Evolutionary conservation across 768 basidiomycete species (phyloP), one percentile per base, ranked within the genome.

Genomic region (Auricularia auricula-judae): DNA sequence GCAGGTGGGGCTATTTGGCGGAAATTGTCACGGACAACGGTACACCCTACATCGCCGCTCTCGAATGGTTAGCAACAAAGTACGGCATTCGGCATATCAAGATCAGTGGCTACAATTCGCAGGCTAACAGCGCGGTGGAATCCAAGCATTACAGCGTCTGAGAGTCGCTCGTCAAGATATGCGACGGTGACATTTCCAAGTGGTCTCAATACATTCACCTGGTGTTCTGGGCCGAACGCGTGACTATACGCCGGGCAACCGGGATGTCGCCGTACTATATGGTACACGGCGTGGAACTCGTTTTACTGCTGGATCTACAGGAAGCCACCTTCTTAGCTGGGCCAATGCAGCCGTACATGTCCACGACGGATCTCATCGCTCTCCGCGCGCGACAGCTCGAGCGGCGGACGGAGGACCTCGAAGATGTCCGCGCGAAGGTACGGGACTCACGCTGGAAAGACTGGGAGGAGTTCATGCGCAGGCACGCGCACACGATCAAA

Each of bases 21-120:
- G 70, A 76, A 29, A 76, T 82, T 18, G 73, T 81, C 0, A 79
- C 76, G 0, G 80, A 82, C 65, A 82, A 82, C 66, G 71, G 76
- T 0, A 65, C 73, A 0, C 71, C 71, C 0, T 72, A 76, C 43
- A 59, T 76, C 2, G 65, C 68, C 0, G 69, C 70, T 18, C 63
- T 75, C 2, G 51, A 68, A 1, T 68, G 67, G 58, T 69, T 78
- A 1, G 18, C 61, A 0, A 36, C 71, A 14, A 69, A 67, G 34
- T 77, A 77, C 56, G 62, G 65, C 8, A 78, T 82, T 18, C 62
- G 66, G 0, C 77, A 79, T 44, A 80, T 81, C 14, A 65, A 70
- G 0, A 79, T 81, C 2, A 77, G 74, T 0, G 68, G 74, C 0
- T 81, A 81, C 69, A 81, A 81, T 62, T 79, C 75, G 0, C 72